These are phyloP conservation scores for Aureobasidium musti DNA, from an alignment of 2,329 filamentous ascomycete genomes.

Conservation along the genomic window DNA sequence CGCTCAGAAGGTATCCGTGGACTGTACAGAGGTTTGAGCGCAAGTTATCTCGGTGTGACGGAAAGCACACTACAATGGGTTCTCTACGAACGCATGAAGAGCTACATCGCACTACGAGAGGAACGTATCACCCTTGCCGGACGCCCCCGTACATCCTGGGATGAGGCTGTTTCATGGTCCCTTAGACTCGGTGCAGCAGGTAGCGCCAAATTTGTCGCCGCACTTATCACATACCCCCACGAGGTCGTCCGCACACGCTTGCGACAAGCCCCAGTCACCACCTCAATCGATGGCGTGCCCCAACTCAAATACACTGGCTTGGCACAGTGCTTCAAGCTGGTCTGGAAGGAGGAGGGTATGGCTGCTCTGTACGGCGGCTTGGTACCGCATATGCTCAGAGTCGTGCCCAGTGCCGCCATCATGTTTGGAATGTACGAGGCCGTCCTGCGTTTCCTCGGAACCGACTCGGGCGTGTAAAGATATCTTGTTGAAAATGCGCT, in stretches of 20 bases:
- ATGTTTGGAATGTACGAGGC: slow-evolving; percentile 85
- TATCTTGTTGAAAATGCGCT: not conserved
- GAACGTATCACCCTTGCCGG: slow-evolving; percentile 58
- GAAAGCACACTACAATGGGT: slow-evolving; percentile 94
- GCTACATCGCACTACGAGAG: slow-evolving; percentile 66
- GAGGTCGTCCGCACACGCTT: slow-evolving; percentile 85
- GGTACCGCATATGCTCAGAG: slow-evolving; percentile 86
- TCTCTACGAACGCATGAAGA: slow-evolving; percentile 90
- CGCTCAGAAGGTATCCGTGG: slow-evolving; percentile 77
- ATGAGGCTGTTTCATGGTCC: slow-evolving; percentile 73
- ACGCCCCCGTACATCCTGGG: slow-evolving; percentile 67
- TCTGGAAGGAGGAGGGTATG: slow-evolving; percentile 87
- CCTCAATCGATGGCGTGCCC: slow-evolving; percentile 54
- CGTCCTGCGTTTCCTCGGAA: slow-evolving; percentile 52
- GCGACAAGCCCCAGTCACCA: slow-evolving; percentile 72
- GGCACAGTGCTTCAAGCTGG: slow-evolving; percentile 81
- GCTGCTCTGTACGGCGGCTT: slow-evolving; percentile 85
- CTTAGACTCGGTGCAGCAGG: slow-evolving; percentile 80
- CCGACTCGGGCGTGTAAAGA: slow-evolving; percentile 44
- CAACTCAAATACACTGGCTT: slow-evolving; percentile 84
- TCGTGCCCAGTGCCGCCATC: slow-evolving; percentile 89
- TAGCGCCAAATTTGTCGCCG: slow-evolving; percentile 80
- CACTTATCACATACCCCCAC: slow-evolving; percentile 85
- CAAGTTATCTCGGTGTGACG: slow-evolving; percentile 85
- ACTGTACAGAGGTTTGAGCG: slow-evolving; percentile 86